Base-by-base conservation (phyloP, 1,284 basidiomycete genomes). In the Heterobasidion occidentale region DNA sequence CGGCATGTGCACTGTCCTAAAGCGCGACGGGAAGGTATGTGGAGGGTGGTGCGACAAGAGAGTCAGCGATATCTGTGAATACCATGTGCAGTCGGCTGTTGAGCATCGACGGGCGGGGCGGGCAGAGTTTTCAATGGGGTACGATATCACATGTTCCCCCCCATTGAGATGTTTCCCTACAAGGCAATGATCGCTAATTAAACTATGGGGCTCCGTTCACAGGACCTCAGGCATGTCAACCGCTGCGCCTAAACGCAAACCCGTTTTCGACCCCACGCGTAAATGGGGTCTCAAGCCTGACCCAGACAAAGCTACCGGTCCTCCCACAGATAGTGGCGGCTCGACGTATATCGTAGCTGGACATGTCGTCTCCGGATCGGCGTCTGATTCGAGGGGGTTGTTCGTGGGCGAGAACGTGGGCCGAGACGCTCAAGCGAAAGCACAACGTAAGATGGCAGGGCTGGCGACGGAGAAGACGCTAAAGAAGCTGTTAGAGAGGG, bases 41-140 rank as follows among this genome's bases (percentile, higher is more conserved):
- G 82, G 81, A 9, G 80, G 83, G 49, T 98, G 94, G 94, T 90
- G 86, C 56, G 94, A 98, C 71, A 86, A 84, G 71, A 84, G 83
- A 56, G 80, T 87, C 58, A 86, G 86, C 61, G 83, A 87, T 17
- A 85, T 90, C 8, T 98, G 95, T 70, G 93, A 98, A 51, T 98
- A 83, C 69, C 95, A 98, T 71, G 71, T 96, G 34, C 85, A 91
- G 60, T 75, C 78, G 17, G 90, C 92, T 0, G 83, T 98, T n/a
- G 79, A 92, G 69, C 75, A 82, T 36, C 76, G 79, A 15, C 77
- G 90, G 12, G 82, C 86, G 0, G 80, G 79, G 0, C 78, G 94
- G 48, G 80, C 94, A 1, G 95, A 98, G 70, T 94, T 97, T 62
- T 79, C 90, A 9, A 74, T 76, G 3, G 88, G 90, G 91, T 92